Percentiles rank a stretch among this genome's conserved stretches.
Conservation (phyloP, 306 rosid species). For the Rosa persica region DNA sequence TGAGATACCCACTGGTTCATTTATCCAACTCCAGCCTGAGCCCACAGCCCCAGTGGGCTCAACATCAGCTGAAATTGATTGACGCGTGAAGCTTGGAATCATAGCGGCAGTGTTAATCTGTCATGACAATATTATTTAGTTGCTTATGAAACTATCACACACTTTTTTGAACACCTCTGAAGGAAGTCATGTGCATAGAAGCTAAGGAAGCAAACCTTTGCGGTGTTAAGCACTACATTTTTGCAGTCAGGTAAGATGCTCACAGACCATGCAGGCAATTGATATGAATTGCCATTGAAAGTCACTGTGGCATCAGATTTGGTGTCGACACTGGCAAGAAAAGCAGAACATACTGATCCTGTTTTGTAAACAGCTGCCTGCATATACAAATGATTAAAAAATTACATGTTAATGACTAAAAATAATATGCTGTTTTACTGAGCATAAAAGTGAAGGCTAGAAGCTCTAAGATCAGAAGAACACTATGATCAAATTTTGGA, state of each 20-base stretch:
- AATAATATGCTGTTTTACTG: background rate
- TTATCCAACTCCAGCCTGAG: conserved; percentile 79
- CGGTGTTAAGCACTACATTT: conserved; percentile 82
- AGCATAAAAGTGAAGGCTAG: conserved; percentile 11
- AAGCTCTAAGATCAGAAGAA: background rate
- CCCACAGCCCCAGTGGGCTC: conserved; percentile 49
- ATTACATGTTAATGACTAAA: conserved; percentile 13
- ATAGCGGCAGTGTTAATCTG: conserved; percentile 75
- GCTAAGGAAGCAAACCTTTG: conserved; percentile 66
- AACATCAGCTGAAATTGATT: conserved; percentile 44
- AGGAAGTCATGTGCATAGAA: background rate
- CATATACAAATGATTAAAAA: conserved; percentile 12
- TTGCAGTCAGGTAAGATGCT: conserved; percentile 99
- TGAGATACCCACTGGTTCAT: conserved; percentile 87
- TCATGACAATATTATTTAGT: conserved; percentile 20
- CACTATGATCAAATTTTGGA: background rate
- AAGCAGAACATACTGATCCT: conserved; percentile 69
- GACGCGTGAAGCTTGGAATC: conserved; percentile 55
- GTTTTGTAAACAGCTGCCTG: conserved; percentile 83
- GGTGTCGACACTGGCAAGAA: conserved; percentile 73
- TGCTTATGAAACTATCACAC: conserved; percentile 1
- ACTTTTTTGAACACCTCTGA: background rate
- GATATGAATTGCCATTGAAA: conserved; percentile 73
- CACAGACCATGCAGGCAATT: conserved; percentile 94
- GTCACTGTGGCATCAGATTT: conserved; percentile 63